These are phyloP conservation scores for Antarctomyces pellizariae DNA, from an alignment of 495 filamentous ascomycete genomes.

Conservation along the genomic window DNA sequence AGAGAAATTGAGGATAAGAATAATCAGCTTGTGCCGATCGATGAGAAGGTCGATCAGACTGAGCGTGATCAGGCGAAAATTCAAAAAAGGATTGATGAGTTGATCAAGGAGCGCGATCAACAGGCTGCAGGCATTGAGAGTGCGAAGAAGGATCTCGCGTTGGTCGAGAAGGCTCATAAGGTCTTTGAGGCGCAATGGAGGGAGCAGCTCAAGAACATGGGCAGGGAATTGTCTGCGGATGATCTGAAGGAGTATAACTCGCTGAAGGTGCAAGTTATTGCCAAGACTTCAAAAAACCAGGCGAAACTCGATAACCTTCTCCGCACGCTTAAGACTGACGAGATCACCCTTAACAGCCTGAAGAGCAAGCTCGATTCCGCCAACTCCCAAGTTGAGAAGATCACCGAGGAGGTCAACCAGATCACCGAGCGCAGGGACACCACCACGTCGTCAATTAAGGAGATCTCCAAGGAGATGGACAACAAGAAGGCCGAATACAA, in stretches of 20 bases:
- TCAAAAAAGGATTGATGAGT: slow-evolving; percentile 38
- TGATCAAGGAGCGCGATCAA: slow-evolving; percentile 50
- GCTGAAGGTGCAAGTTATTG: slow-evolving; percentile 67
- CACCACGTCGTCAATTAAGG: slow-evolving; percentile 33
- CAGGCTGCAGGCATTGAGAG: slow-evolving; percentile 41
- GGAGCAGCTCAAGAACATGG: slow-evolving; percentile 60
- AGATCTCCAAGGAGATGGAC: slow-evolving; percentile 54
- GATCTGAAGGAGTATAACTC: slow-evolving; percentile 81
- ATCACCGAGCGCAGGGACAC: slow-evolving; percentile 42
- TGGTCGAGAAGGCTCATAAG: slow-evolving; percentile 75
- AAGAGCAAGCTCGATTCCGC: slow-evolving; percentile 63
- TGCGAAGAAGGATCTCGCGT: slow-evolving; percentile 51
- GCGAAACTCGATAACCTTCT: slow-evolving; percentile 60
- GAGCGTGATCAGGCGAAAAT: slow-evolving; percentile 41
- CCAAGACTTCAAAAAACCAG: slow-evolving; percentile 59
- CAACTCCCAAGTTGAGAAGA: slow-evolving; percentile 44
- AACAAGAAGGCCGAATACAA: slow-evolving; percentile 81
- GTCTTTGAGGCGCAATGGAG: slow-evolving; percentile 77
- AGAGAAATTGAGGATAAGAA: slow-evolving; percentile 73
- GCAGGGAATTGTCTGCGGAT: slow-evolving; percentile 59
- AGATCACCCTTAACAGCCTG: slow-evolving; percentile 65
- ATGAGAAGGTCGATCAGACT: slow-evolving; percentile 80
- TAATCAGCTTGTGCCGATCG: slow-evolving; percentile 65
- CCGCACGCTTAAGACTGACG: slow-evolving; percentile 72
- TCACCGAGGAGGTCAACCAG: slow-evolving; percentile 45